Evolutionary conservation across 768 basidiomycete genomes (phyloP).

Genomic region (Suillus brevipes): DNA sequence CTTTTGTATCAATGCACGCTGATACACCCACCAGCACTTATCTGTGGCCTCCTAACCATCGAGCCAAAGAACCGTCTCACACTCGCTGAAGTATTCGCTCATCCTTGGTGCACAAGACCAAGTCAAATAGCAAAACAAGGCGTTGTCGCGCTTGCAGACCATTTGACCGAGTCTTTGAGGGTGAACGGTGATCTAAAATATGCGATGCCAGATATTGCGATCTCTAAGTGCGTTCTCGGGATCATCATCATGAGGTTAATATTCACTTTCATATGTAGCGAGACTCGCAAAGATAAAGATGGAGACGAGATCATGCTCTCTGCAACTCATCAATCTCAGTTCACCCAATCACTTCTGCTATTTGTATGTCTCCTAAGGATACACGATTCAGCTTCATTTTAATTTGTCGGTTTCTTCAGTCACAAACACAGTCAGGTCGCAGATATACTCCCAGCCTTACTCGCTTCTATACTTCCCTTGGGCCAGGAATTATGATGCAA

Average conservation of each 20-base stretch:
- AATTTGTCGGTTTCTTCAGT: conserved; percentile 42
- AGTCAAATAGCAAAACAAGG: conserved; percentile 65
- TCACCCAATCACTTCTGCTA: conserved; percentile 77
- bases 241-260: neutral
- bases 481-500: conserved; percentile 51
- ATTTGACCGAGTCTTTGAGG: conserved; percentile 67
- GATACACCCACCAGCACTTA: conserved; percentile 52
- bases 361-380: conserved; percentile 57
- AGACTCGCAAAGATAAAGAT: conserved; percentile 44
- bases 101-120: conserved; percentile 77
- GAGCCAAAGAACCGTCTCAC: conserved; percentile 69
- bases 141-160: conserved; percentile 58
- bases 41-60: conserved; percentile 73
- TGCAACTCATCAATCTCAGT: conserved; percentile 60
- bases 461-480: conserved; percentile 71
- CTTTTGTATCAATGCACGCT: neutral
- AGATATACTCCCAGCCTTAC: conserved; percentile 77
- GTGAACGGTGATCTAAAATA: conserved; percentile 74
- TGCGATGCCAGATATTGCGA: conserved; percentile 55
- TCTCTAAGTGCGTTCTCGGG: conserved; percentile 29
- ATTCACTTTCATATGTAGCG: neutral
- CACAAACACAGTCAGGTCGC: conserved; percentile 76
- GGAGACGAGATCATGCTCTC: conserved; percentile 63
- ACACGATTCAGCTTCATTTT: neutral
- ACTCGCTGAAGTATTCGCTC: conserved; percentile 52